A percentile compares a stretch with the other conserved stretches of the same genome.
These are phyloP conservation scores for Canna indica DNA, from an alignment of 176 grass and related monocot species.

Conservation along the genomic window DNA sequence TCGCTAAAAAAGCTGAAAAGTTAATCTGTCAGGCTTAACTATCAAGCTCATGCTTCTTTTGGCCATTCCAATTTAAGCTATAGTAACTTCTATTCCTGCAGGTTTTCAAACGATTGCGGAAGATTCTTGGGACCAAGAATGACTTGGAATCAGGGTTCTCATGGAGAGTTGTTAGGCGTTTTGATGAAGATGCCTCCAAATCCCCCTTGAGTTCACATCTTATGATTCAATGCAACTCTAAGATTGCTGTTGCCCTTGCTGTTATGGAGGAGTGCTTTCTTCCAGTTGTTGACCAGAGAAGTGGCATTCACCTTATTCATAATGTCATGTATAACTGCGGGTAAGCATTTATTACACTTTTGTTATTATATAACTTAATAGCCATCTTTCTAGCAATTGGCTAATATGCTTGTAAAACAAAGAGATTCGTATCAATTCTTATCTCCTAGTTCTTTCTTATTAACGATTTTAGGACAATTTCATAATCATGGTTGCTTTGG, in stretches of 20 bases:
- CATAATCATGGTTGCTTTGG: not conserved
- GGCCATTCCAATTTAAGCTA: conserved; percentile 13
- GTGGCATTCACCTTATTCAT: conserved; percentile 85
- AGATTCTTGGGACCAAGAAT: conserved; percentile 79
- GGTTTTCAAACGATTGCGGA: conserved; percentile 55
- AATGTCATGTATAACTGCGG: conserved; percentile 92
- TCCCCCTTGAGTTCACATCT: conserved; percentile 27
- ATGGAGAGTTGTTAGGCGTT: conserved; percentile 70
- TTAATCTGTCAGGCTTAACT: not conserved
- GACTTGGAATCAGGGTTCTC: conserved; percentile 72
- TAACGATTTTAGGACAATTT: not conserved
- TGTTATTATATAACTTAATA: conserved; percentile 7
- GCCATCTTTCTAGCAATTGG: conserved; percentile 15
- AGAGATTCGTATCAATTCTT: not conserved
- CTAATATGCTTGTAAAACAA: conserved; percentile 5
- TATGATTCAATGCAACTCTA: conserved; percentile 59
- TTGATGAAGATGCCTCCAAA: conserved; percentile 36
- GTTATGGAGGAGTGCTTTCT: conserved; percentile 93
- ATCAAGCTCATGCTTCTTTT: conserved; percentile 21
- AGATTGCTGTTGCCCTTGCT: conserved; percentile 72
- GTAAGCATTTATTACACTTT: conserved; percentile 42
- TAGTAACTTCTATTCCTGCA: conserved; percentile 25
- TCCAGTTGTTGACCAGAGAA: conserved; percentile 72
- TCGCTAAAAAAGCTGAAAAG: not conserved
- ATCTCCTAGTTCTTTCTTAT: not conserved